A percentile compares a stretch with the other conserved stretches of the same genome.
Conservation (phyloP, 768 basidiomycete genomes). For the Kwoniella dejecticola region DNA sequence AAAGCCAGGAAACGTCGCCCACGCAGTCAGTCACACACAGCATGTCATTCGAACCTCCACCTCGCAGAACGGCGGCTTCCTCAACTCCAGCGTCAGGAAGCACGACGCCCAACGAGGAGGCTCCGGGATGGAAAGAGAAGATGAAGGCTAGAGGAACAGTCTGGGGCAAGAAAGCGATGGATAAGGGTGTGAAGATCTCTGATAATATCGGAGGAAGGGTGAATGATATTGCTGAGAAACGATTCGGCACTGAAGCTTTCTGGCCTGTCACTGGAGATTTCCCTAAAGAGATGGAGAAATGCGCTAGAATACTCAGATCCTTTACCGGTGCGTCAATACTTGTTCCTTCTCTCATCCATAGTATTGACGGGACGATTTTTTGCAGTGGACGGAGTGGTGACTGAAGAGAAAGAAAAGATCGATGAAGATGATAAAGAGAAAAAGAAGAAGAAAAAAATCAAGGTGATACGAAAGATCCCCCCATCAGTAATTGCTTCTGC, state of each 20-base stretch:
- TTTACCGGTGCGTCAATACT: slow-evolving; percentile 51
- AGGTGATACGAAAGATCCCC: slow-evolving; percentile 55
- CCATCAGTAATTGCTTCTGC: slow-evolving; percentile 46
- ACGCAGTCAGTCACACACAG: not conserved
- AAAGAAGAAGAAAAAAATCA: slow-evolving; percentile 25
- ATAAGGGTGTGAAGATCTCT: slow-evolving; percentile 42
- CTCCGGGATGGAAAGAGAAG: slow-evolving; percentile 33
- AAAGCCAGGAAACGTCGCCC: no score
- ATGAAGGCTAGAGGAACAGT: slow-evolving; percentile 35
- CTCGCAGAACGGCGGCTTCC: slow-evolving; percentile 11
- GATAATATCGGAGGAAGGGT: slow-evolving; percentile 51
- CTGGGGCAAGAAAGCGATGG: slow-evolving; percentile 49
- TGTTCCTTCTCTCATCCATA: not conserved
- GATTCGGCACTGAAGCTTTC: slow-evolving; percentile 53
- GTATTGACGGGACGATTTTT: no score
- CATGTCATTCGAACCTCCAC: slow-evolving; percentile 23
- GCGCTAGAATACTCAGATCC: slow-evolving; percentile 49
- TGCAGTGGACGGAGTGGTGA: not conserved
- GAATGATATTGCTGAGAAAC: slow-evolving; percentile 52
- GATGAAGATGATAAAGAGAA: slow-evolving; percentile 36
- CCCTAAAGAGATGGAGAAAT: slow-evolving; percentile 54
- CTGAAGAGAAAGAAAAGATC: slow-evolving; percentile 16
- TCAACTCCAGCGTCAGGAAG: not conserved
- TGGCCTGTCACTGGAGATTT: slow-evolving; percentile 55
- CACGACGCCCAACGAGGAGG: slow-evolving; percentile 2